These are phyloP conservation scores for Buxus sempervirens DNA, from an alignment of 164 flowering plant species.

Conservation along the genomic window DNA sequence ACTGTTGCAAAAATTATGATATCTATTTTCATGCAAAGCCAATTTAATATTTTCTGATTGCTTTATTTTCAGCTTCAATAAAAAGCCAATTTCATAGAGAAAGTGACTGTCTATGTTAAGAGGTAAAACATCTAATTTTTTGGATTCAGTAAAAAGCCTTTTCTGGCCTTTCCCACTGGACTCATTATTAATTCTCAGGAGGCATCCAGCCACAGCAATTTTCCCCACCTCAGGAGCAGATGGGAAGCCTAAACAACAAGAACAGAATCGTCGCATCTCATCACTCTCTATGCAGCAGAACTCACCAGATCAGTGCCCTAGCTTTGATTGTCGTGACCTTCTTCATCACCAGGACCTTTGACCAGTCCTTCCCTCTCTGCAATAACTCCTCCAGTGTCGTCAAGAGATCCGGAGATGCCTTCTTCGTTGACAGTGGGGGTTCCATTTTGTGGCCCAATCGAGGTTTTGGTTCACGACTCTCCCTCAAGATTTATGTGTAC, in stretches of 20 bases:
- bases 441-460: constrained; percentile 52
- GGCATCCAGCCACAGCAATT: too few species aligned
- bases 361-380: constrained; percentile 24
- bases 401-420: constrained; percentile 2
- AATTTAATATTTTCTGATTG: too few species aligned
- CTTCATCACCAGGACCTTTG: constrained; percentile 69
- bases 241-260: constrained; percentile 20
- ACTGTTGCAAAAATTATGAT: too few species aligned
- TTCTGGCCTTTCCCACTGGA: too few species aligned
- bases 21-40: too few species aligned
- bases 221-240: background rate
- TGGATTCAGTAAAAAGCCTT: too few species aligned
- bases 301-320: constrained; percentile 78
- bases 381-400: background rate
- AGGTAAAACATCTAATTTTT: too few species aligned
- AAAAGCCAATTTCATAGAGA: too few species aligned
- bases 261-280: constrained; percentile 16
- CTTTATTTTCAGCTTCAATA: too few species aligned
- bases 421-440: constrained; percentile 18
- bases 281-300: constrained; percentile 47
- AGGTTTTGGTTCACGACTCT: constrained; percentile 59
- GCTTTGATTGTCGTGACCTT: constrained; percentile 57
- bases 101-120: too few species aligned
- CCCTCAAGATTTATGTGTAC: constrained; percentile 82
- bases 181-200: too few species aligned